Conservation (phyloP, 108 stramenopile genomes). For the Tribonema minus region DNA sequence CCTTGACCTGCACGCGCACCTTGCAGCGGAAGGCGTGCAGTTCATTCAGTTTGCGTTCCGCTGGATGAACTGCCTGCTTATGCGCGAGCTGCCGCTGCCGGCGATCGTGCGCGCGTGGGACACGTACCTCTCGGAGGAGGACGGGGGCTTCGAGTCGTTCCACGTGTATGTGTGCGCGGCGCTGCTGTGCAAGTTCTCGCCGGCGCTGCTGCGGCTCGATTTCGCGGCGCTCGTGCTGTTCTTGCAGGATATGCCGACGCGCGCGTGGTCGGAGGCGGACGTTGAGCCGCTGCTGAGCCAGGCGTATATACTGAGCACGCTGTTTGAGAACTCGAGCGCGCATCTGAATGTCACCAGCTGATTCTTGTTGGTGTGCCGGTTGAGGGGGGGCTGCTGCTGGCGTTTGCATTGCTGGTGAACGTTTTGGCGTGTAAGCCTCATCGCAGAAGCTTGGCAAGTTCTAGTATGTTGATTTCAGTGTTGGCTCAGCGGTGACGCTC, state of each 20-base stretch:
- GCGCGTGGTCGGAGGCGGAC: conserved; percentile 55
- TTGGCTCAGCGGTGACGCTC: too few species aligned
- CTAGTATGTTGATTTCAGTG: too few species aligned
- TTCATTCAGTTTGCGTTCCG: conserved; percentile 95
- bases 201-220: conserved; percentile 73
- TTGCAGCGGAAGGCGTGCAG: conserved; percentile 63
- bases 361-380: too few species aligned
- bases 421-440: too few species aligned
- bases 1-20: conserved; percentile 71
- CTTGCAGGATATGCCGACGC: conserved; percentile 70
- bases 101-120: conserved; percentile 51
- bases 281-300: conserved; percentile 58
- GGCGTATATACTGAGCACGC: conserved; percentile 56
- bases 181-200: conserved; percentile 82
- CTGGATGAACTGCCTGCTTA: conserved; percentile 98
- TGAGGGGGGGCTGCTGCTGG: too few species aligned
- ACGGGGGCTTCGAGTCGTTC: conserved; percentile 91
- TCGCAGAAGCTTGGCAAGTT: too few species aligned
- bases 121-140: conserved; percentile 53
- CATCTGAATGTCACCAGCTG: too few species aligned
- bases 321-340: conserved; percentile 47
- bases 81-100: conserved; percentile 78
- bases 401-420: too few species aligned
- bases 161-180: conserved; percentile 98
- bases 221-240: conserved; percentile 91